Evolutionary conservation across 805 yeast species (phyloP).

Genomic region (Pichia kluyveri): DNA sequence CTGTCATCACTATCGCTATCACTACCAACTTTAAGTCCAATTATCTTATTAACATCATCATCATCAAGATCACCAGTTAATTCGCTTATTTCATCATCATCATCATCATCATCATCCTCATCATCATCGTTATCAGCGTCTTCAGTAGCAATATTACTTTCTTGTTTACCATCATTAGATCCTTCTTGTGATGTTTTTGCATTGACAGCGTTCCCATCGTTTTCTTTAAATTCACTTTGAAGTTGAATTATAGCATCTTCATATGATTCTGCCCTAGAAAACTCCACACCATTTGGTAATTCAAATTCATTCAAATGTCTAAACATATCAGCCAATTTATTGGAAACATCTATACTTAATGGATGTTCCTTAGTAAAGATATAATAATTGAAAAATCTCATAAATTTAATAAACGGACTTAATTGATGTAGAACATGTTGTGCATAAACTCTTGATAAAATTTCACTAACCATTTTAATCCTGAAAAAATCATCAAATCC

Average conservation of each 20-base stretch:
- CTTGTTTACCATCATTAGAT: slow-evolving; percentile 14
- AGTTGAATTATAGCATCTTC: slow-evolving; percentile 29
- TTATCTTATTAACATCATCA: slow-evolving; percentile 7
- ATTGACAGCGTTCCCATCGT: slow-evolving; percentile 16
- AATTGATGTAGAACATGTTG: slow-evolving; percentile 8
- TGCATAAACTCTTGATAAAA: slow-evolving; percentile 27
- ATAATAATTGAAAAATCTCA: slow-evolving; percentile 66
- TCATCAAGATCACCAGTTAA: not conserved
- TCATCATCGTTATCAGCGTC: not conserved
- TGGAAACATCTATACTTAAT: slow-evolving; percentile 42
- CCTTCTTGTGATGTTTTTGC: slow-evolving; percentile 20
- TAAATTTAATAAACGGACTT: slow-evolving; percentile 29
- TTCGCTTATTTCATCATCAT: slow-evolving; percentile 1
- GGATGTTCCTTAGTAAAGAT: slow-evolving; percentile 51
- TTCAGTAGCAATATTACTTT: slow-evolving; percentile 9
- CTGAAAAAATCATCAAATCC: slow-evolving; percentile 64
- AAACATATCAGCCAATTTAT: slow-evolving; percentile 36
- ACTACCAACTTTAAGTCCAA: slow-evolving; percentile 8
- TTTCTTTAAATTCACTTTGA: slow-evolving; percentile 7
- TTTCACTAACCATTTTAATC: slow-evolving; percentile 41
- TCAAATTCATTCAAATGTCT: not conserved
- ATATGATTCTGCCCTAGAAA: slow-evolving; percentile 45
- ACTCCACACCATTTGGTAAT: slow-evolving; percentile 7
- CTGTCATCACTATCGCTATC: slow-evolving; percentile 7
- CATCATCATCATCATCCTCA: slow-evolving; percentile 1